These are phyloP conservation scores for Tulasnella calospora DNA, from an alignment of 768 basidiomycete genomes.

Conservation along the genomic window DNA sequence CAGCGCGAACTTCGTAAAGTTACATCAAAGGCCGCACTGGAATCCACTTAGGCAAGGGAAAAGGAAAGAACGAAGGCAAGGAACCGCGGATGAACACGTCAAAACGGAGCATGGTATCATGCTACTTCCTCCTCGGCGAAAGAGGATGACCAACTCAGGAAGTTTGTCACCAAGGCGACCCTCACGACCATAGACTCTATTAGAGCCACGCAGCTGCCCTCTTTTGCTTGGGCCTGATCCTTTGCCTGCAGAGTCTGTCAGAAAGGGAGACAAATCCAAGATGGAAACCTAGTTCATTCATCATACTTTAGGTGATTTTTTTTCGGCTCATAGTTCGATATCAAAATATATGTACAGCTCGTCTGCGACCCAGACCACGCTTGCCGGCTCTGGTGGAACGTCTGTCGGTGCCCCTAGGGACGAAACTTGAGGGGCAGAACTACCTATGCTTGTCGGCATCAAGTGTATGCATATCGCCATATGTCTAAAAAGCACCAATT, in stretches of 20 bases:
- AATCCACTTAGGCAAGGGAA: not conserved
- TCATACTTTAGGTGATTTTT: too few relatives aligned
- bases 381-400: too few relatives aligned
- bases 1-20: not conserved
- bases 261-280: not conserved
- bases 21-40: not conserved
- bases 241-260: not conserved
- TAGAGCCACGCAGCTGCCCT: not conserved
- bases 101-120: not conserved
- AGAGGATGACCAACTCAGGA: not conserved
- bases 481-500: too few relatives aligned
- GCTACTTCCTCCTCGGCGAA: not conserved
- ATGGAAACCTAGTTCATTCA: not conserved
- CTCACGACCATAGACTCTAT: not conserved
- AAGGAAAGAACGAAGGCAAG: not conserved
- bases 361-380: too few relatives aligned
- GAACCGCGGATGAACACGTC: not conserved
- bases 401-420: too few relatives aligned
- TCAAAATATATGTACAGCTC: too few relatives aligned
- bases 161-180: not conserved
- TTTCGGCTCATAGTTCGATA: too few relatives aligned
- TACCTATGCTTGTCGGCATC: too few relatives aligned
- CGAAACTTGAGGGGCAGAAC: too few relatives aligned
- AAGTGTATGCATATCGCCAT: too few relatives aligned
- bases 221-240: not conserved